Conservation (phyloP, 164 flowering plant species). For the Cinnamomum chago region DNA sequence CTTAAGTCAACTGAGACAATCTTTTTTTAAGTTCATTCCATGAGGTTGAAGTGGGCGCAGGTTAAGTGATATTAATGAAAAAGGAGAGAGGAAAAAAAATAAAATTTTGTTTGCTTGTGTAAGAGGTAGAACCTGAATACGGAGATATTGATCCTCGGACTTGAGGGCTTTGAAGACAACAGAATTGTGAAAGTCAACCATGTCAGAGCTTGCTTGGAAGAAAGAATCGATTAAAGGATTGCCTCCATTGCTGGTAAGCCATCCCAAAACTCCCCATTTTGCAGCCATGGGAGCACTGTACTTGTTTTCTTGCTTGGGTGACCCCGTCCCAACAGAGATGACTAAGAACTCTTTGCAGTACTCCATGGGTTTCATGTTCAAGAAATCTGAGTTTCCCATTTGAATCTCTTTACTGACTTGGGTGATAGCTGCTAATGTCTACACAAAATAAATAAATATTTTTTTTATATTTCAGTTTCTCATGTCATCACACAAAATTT, state of each 20-base stretch:
- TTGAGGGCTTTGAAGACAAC: constrained; percentile 2
- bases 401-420: constrained; percentile 28
- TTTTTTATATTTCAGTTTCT: too few species aligned
- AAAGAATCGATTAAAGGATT: background rate
- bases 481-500: too few species aligned
- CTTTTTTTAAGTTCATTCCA: too few species aligned
- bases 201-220: background rate
- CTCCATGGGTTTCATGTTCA: constrained; percentile 26
- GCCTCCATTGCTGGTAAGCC: background rate
- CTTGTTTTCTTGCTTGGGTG: background rate
- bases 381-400: constrained; percentile 18
- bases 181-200: constrained; percentile 2
- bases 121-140: background rate
- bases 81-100: too few species aligned
- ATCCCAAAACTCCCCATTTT: constrained; percentile 1
- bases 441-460: background rate
- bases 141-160: background rate
- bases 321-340: constrained; percentile 5
- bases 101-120: background rate
- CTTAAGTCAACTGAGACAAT: too few species aligned
- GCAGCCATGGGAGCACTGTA: background rate
- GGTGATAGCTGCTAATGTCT: constrained; percentile 43
- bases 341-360: background rate
- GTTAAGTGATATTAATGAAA: too few species aligned
- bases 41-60: too few species aligned